Evolutionary conservation across 140 eudicot species (phyloP), one percentile per base, ranked within the genome.

Genomic region (Senecio squalidus): DNA sequence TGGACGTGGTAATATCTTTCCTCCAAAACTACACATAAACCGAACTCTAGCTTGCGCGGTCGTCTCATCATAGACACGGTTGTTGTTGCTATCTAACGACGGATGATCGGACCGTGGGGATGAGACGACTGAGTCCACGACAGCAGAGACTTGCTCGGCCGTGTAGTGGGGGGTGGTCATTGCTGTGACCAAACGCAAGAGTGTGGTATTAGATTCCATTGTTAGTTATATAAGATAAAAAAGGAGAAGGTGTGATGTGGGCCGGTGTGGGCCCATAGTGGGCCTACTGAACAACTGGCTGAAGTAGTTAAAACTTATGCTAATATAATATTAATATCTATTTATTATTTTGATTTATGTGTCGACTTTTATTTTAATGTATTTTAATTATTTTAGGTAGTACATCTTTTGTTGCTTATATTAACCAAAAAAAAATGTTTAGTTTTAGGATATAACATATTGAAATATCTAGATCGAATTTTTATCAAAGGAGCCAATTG

Each of bases 11-110:
- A 82, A 74, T 67, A 90, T 90, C 58, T 83, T 90, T 36, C 97
- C 97, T 2, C 97, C 97, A 64, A 83, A 90, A 64, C 97, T 90
- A 67, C 94, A 86, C 97, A 90, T 86, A 77, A 90, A 79, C 16
- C 97, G 84, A 26, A 79, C 67, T 6, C 83, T 84, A 2, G 78
- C 72, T 43, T 64, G 88, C 10, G 38, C 62, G 15, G 69, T 38
- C 43, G 72, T 36, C 13, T 70, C 58, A 67, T 55, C 69, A 27
- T 59, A 61, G 13, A 30, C 60, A n/a, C 57, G 75, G 33, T 22
- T 9, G 49, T 16, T 44, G 38, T 16, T 9, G 48, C n/a, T 45
- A 50, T 62, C 77, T 25, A 70, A 34, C 3, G 55, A 51, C 9
- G 60, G 60, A 10, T 67, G 70, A 48, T 69, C 79, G 11, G 84